phyloP scores from a whole-genome alignment of 2,329 filamentous ascomycete genomes.

The Polytolypa hystricis region DNA sequence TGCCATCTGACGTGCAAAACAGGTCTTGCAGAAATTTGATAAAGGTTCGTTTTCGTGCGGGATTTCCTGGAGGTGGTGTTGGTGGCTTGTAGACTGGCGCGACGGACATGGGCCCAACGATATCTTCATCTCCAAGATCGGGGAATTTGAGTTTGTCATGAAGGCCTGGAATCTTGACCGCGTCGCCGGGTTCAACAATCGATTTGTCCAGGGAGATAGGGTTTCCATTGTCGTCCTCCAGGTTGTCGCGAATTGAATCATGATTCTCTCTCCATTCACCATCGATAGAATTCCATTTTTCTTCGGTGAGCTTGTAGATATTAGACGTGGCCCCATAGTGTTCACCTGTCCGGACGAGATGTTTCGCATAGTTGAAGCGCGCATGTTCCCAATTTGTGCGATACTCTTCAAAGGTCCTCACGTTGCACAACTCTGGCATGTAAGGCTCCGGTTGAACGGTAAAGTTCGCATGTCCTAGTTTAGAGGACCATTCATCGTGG shows the following conservation, averaged over 20 bases:
- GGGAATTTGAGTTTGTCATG: constrained; percentile 68
- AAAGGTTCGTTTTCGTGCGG: constrained; percentile 33
- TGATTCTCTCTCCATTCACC: constrained; percentile 60
- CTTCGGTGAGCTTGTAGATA: constrained; percentile 72
- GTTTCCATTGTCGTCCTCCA: constrained; percentile 24
- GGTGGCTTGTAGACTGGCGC: constrained; percentile 22
- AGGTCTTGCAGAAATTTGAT: constrained; percentile 35
- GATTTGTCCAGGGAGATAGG: constrained; percentile 29
- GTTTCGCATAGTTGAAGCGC: constrained; percentile 76
- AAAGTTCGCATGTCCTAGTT: constrained; percentile 87
- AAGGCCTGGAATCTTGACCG: constrained; percentile 33
- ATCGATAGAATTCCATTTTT: constrained; percentile 80
- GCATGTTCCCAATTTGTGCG: constrained; percentile 74
- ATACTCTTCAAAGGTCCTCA: constrained; percentile 52
- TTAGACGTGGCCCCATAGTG: constrained; percentile 86
- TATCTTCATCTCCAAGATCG: constrained; percentile 76
- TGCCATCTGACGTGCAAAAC: constrained; percentile 15
- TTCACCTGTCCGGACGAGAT: constrained; percentile 75
- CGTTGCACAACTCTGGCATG: constrained; percentile 50
- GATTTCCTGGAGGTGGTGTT: constrained; percentile 27
- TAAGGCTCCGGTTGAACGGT: constrained; percentile 78
- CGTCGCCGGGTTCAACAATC: constrained; percentile 38
- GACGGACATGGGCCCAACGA: constrained; percentile 79
- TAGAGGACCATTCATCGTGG: constrained; percentile 71
- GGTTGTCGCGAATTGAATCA: constrained; percentile 50